Evolutionary conservation across 768 basidiomycete species (phyloP).

Genomic region (Leccinum incarnatum): DNA sequence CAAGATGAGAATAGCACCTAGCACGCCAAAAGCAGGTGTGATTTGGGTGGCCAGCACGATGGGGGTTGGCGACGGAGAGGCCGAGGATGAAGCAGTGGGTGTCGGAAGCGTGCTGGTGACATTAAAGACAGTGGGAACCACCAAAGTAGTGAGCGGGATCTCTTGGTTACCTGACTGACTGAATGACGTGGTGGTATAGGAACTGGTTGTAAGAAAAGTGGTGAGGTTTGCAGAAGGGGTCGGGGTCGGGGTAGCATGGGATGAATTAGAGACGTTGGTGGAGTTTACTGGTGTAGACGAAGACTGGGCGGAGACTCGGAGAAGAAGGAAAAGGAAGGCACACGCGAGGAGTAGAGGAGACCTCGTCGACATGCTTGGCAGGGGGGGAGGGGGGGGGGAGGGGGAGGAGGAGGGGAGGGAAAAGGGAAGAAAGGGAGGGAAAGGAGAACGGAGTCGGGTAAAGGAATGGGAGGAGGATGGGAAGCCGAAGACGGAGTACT

Average conservation of each 20-base stretch:
- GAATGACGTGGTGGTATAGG: constrained; percentile 48
- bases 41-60: constrained; percentile 58
- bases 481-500: constrained; percentile 5
- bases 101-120: constrained; percentile 55
- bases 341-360: neutral
- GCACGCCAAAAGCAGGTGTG: constrained; percentile 86
- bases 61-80: constrained; percentile 34
- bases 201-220: constrained; percentile 53
- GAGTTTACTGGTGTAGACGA: constrained; percentile 21
- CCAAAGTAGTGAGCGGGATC: constrained; percentile 48
- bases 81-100: constrained; percentile 45
- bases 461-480: constrained; percentile 2
- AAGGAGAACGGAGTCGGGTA: neutral
- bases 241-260: neutral
- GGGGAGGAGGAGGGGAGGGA: neutral
- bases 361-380: constrained; percentile 14
- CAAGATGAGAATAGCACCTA: constrained; percentile 84
- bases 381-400: neutral
- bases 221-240: constrained; percentile 37
- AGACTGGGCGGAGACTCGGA: constrained; percentile 39
- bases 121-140: constrained; percentile 62
- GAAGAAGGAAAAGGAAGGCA: constrained; percentile 21
- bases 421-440: neutral
- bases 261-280: constrained; percentile 11
- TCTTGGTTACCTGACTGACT: constrained; percentile 47